Base-by-base conservation (phyloP, 2,329 filamentous ascomycete species). In the Xylaria hypoxylon region DNA sequence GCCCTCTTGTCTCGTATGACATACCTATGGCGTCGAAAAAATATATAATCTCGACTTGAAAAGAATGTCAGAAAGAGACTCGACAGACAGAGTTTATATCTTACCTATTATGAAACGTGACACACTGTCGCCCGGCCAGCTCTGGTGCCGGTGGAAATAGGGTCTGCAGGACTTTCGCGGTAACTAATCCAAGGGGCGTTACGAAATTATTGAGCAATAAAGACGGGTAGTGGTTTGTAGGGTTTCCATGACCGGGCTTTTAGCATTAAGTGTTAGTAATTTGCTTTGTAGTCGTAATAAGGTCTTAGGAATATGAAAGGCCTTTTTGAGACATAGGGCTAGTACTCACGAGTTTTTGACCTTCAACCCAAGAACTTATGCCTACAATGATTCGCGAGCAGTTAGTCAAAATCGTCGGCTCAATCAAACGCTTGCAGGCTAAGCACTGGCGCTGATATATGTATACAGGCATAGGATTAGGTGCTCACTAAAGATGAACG, bases 131-230 rank as follows among this genome's bases (percentile, higher is more conserved):
- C 4, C 95, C 95, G 71, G 91, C 86, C 5, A 98, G 83, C 74
- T 98, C 93, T 0, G 96, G 95, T 48, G 89, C 87, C 0, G 90
- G 87, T 0, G 95, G 96, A 79, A 93, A 96, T 3, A 96, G 80
- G 0, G 86, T 89, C 69, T 91, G 87, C 82, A 99, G 96, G 1
- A 97, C 83, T 74, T 93, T 90, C 8, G 94, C 95, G 0, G 94
- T 93, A 44, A 98, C 83, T 10, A 97, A 84, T 80, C 96, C 96
- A 1, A 99, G 85, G 0, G 95, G 93, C 0, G 96, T 99, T 74
- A 92, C 91, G 84, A 99, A 99, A 77, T 96, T 95, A 80, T 98
- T 98, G 58, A 97, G 85, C 40, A 97, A 78, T 86, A 97, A 84
- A 80, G 97, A 65, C 0, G 94, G 94, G 76, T 93, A 93, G 80